Conservation (phyloP, 2,329 filamentous ascomycete genomes). For the Colletotrichum filicis region DNA sequence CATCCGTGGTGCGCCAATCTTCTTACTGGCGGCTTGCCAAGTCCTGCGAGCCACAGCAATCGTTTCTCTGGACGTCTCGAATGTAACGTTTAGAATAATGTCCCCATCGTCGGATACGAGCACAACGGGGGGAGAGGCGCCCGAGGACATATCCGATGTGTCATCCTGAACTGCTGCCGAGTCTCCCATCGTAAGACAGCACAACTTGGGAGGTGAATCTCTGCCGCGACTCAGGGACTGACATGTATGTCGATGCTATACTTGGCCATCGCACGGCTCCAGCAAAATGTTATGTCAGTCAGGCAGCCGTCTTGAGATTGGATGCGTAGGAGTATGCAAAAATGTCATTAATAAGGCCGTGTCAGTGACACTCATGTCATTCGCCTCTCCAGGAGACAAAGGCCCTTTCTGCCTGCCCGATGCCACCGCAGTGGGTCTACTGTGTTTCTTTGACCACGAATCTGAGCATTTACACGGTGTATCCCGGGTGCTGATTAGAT, state of each 20-base stretch:
- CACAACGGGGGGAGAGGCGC: constrained; percentile 50
- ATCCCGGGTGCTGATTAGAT: not conserved
- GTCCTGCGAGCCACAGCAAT: constrained; percentile 58
- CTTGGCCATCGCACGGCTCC: not conserved
- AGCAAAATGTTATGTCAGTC: not conserved
- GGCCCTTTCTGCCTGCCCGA: not conserved
- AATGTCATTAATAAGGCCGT: not conserved
- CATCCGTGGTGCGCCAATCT: constrained; percentile 39
- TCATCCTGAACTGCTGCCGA: constrained; percentile 39
- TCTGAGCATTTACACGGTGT: not conserved
- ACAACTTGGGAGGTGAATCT: constrained; percentile 9
- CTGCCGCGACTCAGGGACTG: constrained; percentile 10
- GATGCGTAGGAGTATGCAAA: not conserved
- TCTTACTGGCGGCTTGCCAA: constrained; percentile 44
- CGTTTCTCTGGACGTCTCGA: constrained; percentile 67
- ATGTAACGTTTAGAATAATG: constrained; percentile 73
- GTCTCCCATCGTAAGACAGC: constrained; percentile 38
- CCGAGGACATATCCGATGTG: constrained; percentile 35
- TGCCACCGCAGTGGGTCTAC: constrained; percentile 4
- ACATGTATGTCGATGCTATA: constrained; percentile 9
- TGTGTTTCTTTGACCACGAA: not conserved
- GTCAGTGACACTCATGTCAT: not conserved
- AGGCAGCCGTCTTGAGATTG: not conserved
- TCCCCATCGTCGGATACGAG: constrained; percentile 70
- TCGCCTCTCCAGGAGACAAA: constrained; percentile 3